Evolutionary conservation across 176 grass and related monocot species (phyloP), one percentile per base, ranked within the genome.

Genomic region (Secale cereale): DNA sequence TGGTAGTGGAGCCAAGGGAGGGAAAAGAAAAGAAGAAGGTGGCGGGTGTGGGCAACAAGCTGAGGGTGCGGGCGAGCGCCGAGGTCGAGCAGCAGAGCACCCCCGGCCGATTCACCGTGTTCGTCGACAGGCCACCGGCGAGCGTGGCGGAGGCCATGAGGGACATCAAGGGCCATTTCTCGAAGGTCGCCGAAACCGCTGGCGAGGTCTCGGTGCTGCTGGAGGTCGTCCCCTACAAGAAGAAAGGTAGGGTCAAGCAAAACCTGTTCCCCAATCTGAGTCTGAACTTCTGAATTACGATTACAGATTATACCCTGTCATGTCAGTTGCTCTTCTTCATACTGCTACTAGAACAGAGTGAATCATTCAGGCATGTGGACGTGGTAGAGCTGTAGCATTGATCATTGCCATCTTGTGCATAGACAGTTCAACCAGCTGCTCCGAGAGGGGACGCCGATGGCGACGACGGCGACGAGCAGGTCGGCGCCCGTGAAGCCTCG

Each of bases 81-180:
- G 83, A 85, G 13, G n/a, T 88, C 2, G 87, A 88, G 76, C 85
- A 90, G 83, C 85, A 87, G 23, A 72, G 59, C 79, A 45, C 82
- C 35, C 93, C 87, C 2, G 91, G 93, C 62, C 62, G 62, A 22
- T 95, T 98, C 70, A 95, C 91, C 19, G 85, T 95, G 60, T 91
- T 89, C 74, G 41, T 93, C 14, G 83, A 93, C 79, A 91, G 89
- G 81, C 85, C 85, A 1, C 91, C 91, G 11, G 5, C 87, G 33
- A 95, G 86, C 87, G 82, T 95, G 82, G 82, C 71, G 62, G 95
- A 98, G 54, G 95, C 91, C 37, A 95, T 95, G 93, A 85, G 43
- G 80, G 87, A 95, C 79, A 77, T 98, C 50, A 85, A 89, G 56
- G 65, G 43, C 35, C 91, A 92, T 64, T 95, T 95, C 78, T 35